These are phyloP conservation scores for Chaetomium strumarium DNA, from an alignment of 2,329 filamentous ascomycete species.

Conservation along the genomic window DNA sequence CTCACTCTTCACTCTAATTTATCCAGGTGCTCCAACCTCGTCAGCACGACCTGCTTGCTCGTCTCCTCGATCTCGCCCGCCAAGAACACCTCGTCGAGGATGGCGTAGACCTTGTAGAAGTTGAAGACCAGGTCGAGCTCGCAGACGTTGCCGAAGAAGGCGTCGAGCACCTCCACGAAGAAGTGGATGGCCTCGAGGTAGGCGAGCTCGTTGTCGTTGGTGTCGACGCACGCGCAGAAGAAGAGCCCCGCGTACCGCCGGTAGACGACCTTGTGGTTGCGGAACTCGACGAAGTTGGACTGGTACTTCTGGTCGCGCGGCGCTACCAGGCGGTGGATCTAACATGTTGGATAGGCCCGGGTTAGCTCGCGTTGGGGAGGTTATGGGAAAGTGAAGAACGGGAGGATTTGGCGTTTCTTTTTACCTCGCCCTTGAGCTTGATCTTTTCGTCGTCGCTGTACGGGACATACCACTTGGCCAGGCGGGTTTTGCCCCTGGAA, in stretches of 20 bases:
- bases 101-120: constrained; percentile 89
- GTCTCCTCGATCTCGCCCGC: constrained; percentile 98
- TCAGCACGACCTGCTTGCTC: constrained; percentile 95
- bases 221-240: constrained; percentile 98
- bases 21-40: constrained; percentile 87
- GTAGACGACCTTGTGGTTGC: constrained; percentile 94
- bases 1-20: constrained; percentile 70
- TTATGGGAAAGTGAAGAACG: not conserved
- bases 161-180: constrained; percentile 97
- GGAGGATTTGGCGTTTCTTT: constrained; percentile 29
- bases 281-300: constrained; percentile 97
- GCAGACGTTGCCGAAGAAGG: constrained; percentile 98
- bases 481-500: constrained; percentile 86
- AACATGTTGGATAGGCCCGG: not conserved
- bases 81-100: constrained; percentile 95
- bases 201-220: constrained; percentile 96
- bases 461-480: constrained; percentile 98
- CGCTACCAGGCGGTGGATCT: constrained; percentile 95
- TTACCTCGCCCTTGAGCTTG: constrained; percentile 93
- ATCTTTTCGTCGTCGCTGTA: constrained; percentile 99
- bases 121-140: constrained; percentile 88
- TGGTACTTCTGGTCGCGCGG: constrained; percentile 99
- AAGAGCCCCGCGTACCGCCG: constrained; percentile 95
- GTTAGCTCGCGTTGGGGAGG: not conserved
- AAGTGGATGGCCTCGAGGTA: constrained; percentile 98